Conservation (phyloP, 139 green algal genomes). For the Volvox reticuliferus region DNA sequence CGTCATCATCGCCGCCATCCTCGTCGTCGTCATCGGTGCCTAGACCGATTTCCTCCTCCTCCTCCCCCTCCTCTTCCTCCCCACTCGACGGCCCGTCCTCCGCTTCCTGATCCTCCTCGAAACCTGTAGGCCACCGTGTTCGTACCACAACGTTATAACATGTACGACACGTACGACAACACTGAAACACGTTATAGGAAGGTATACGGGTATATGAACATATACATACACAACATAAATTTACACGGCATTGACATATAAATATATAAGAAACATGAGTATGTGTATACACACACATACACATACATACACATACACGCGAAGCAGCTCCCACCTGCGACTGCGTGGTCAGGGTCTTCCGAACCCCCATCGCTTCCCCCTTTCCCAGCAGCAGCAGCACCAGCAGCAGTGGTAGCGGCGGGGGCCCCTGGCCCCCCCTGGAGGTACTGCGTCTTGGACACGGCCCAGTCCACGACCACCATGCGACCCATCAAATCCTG, state of each 20-base stretch:
- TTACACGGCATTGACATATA: too few species aligned
- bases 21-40: conserved; percentile 2
- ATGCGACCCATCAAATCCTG: conserved; percentile 73
- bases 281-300: too few species aligned
- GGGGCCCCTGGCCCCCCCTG: background rate
- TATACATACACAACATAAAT: too few species aligned
- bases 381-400: background rate
- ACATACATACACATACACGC: too few species aligned
- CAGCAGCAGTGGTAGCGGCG: background rate
- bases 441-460: conserved; percentile 85
- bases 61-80: conserved; percentile 30
- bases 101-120: conserved; percentile 26
- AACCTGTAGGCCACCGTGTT: too few species aligned
- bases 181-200: too few species aligned
- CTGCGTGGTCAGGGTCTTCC: conserved; percentile 4
- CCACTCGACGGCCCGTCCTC: conserved; percentile 15
- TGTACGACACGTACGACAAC: too few species aligned
- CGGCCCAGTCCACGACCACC: conserved; percentile 93
- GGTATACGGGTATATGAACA: too few species aligned
- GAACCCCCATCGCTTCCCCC: conserved; percentile 8
- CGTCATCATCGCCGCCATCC: background rate
- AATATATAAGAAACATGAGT: too few species aligned
- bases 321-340: background rate
- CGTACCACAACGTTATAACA: too few species aligned
- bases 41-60: conserved; percentile 29